Base-by-base conservation (phyloP, 2,329 filamentous ascomycete species). In the Hymenoscyphus fructigenus region DNA sequence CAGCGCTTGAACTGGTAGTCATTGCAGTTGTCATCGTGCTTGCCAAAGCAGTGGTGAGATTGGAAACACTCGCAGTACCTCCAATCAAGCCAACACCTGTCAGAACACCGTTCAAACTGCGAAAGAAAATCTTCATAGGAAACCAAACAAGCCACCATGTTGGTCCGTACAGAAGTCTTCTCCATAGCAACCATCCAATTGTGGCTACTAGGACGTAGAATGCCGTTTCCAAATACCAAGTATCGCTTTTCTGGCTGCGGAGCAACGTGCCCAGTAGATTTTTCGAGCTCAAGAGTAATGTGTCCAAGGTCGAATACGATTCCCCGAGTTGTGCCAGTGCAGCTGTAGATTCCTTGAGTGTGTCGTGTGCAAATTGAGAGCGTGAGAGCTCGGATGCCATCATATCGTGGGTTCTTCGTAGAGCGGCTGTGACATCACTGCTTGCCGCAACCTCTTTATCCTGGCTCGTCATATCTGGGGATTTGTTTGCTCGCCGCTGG, bases 181-280 rank as follows among this genome's bases (percentile, higher is more conserved):
- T 83, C 74, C 96, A 97, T 6, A 97, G 75, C 7, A 99, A 83
- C 95, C 95, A 99, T 34, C 81, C 83, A 53, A 93, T 87, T 0
- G 93, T 97, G 5, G 80, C 85, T 26, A 90, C 74, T 17, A 98
- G 84, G 71, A 97, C 83, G 75, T 93, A 96, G 70, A 98, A 88
- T 1, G 93, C 88, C 44, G 91, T 96, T 78, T 95, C 91, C 38
- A 99, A 85, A 76, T 99, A 99, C 95, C 95, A 99, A 2, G 93
- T 97, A 76, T 99, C 95, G 69, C 90, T 95, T 83, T 99, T 99
- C 75, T 96, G 92, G 68, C 91, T 95, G 67, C 87, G 87, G 57
- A 98, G 80, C 57, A 99, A 81, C 20, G 91, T 92, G 6, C 87
- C 87, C 7, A 97, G 85, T 20, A 99, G 81, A 63, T 88, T 88